phyloP scores from a whole-genome alignment of 768 basidiomycete species.

The Collybiopsis confluens region DNA sequence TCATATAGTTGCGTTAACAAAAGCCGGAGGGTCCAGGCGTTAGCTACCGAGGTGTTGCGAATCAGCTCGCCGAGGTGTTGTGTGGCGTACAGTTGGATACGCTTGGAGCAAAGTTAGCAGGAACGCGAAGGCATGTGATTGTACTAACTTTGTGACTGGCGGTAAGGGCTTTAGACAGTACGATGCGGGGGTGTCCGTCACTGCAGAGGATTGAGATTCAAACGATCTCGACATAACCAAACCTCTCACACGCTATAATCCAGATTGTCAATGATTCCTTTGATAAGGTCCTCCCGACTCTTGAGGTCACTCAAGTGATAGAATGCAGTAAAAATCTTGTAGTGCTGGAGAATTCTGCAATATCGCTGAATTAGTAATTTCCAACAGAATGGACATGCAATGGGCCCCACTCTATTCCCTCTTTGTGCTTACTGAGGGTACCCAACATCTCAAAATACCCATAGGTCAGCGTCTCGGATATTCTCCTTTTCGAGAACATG shows the following conservation, averaged over 20 bases:
- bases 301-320: constrained; percentile 91
- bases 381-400: background rate
- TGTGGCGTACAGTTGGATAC: constrained; percentile 86
- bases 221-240: constrained; percentile 4
- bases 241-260: constrained; percentile 80
- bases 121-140: background rate
- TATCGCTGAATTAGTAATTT: background rate
- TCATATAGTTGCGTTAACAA: constrained; percentile 96
- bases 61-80: constrained; percentile 81
- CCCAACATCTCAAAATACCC: constrained; percentile 98
- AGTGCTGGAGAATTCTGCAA: constrained; percentile 81
- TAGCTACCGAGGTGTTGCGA: constrained; percentile 55
- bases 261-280: constrained; percentile 84
- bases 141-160: constrained; percentile 76
- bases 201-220: constrained; percentile 35
- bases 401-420: constrained; percentile 78
- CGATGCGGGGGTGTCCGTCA: constrained; percentile 91
- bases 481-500: constrained; percentile 78
- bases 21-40: constrained; percentile 86
- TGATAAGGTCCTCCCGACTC: constrained; percentile 89
- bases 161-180: constrained; percentile 90
- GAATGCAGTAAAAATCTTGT: constrained; percentile 91
- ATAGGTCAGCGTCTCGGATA: constrained; percentile 78
- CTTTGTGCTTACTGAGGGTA: constrained; percentile 78
- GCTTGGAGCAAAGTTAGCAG: constrained; percentile 38